Evolutionary conservation across 2,329 filamentous ascomycete species (phyloP), one percentile per base, ranked within the genome.

Genomic region (Daldinia eschscholtzii): DNA sequence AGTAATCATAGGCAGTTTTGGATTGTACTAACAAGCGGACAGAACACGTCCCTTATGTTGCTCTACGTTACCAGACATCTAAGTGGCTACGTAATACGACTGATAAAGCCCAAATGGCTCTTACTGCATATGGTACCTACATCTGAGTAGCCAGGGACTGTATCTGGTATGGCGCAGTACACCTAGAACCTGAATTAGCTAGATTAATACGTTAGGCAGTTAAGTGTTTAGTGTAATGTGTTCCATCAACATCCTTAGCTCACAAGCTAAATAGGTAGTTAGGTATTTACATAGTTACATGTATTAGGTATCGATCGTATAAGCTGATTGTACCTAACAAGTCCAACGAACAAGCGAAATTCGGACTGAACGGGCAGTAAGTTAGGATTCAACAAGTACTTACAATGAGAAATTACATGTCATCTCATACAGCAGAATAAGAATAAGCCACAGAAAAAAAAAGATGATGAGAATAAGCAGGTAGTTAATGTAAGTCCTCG

Each of bases 11-110:
- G 33, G 30, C 6, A 33, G 30, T 67, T 15, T 67, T 37, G 35
- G 10, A 35, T 56, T 55, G 61, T 48, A 37, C 61, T 52, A 30
- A 50, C 12, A 15, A 30, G n/a, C 35, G 13, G 35, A 12, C 35
- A 39, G 35, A 48, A 48, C 26, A 55, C 18, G 37, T 57, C 42
- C 48, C 37, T 50, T 56, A 63, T 60, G 56, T 48, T 63, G 64
- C 33, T 67, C 28, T 62, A 67, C 55, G 57, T 65, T 52, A 57
- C 50, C 7, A 57, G 28, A 46, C 53, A 15, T 66, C 53, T 26
- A 18, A 62, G 64, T 67, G 64, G 64, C 56, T 67, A 48, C 57
- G 60, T 63, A 56, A 56, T 66, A 57, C 42, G 52, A 61, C 64
- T 23, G 37, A 41, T 46, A 48, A 57, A 48, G 10, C 53, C 61